These are phyloP conservation scores for Podospora anserina DNA, from an alignment of 495 filamentous ascomycete genomes.

Conservation along the genomic window DNA sequence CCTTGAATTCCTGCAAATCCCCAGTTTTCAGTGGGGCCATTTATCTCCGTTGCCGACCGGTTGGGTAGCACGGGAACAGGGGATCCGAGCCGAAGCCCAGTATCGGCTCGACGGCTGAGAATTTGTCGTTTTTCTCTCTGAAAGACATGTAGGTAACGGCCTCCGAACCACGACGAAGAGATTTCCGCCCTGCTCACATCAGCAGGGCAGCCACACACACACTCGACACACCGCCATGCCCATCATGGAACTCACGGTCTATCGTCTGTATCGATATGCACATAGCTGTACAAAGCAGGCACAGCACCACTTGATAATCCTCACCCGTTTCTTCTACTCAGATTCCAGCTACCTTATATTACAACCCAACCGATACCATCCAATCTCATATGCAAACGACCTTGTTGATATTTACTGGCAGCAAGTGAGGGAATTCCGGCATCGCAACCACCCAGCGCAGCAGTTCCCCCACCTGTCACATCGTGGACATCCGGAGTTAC, in stretches of 20 bases:
- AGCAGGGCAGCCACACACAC: not conserved
- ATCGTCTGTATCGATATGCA: not conserved
- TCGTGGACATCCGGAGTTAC: conserved; percentile 6
- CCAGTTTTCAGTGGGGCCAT: conserved; percentile 8
- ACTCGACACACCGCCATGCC: not conserved
- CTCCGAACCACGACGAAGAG: not conserved
- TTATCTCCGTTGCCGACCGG: conserved; percentile 29
- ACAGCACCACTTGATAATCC: not conserved
- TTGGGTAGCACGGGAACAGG: conserved; percentile 10
- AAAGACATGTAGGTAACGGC: not conserved
- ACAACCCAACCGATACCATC: not conserved
- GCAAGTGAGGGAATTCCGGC: not conserved
- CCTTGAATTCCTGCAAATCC: not conserved
- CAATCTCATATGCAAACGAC: not conserved
- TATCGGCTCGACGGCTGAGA: not conserved
- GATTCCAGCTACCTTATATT: not conserved
- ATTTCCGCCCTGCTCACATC: not conserved
- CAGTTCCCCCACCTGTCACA: conserved; percentile 3
- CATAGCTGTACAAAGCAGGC: too few relatives aligned
- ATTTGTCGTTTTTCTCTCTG: not conserved
- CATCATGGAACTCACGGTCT: not conserved
- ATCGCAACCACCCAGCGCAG: not conserved
- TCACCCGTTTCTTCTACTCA: not conserved
- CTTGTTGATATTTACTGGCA: not conserved
- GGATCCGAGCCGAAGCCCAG: conserved; percentile 8